Conservation (phyloP, 2,329 filamentous ascomycete species). For the Cylindrodendrum hubeiense region DNA sequence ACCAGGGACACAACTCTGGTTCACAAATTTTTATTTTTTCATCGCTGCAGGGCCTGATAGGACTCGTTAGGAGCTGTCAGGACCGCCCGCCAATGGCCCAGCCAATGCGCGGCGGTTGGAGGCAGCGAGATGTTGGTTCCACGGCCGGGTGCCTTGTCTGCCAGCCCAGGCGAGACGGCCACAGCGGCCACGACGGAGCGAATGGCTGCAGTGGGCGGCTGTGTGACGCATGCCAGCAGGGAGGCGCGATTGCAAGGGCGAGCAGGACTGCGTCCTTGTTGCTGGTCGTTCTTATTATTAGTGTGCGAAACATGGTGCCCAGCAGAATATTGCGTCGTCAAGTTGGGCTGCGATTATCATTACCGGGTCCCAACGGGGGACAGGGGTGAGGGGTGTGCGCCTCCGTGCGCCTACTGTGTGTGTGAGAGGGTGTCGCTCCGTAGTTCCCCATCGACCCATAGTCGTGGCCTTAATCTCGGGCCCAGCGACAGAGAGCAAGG, state of each 20-base stretch:
- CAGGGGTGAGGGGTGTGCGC: slow-evolving; percentile 29
- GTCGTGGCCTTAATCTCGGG: slow-evolving; percentile 45
- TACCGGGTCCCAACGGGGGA: slow-evolving; percentile 38
- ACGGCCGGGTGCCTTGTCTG: slow-evolving; percentile 1
- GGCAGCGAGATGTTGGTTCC: not conserved
- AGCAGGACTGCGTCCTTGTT: slow-evolving; percentile 23
- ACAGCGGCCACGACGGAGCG: not conserved
- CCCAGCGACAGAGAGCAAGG: slow-evolving; percentile 38
- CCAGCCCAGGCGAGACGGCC: not conserved
- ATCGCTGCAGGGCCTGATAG: not conserved
- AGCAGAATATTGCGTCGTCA: slow-evolving; percentile 39
- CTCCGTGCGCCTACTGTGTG: slow-evolving; percentile 20
- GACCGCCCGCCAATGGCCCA: not conserved
- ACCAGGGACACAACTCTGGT: slow-evolving; percentile 11
- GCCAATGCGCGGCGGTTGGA: slow-evolving; percentile 8
- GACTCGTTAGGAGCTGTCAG: slow-evolving; percentile 9
- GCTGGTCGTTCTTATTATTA: slow-evolving; percentile 36
- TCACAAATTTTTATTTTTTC: slow-evolving; percentile 1
- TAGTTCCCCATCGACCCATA: slow-evolving; percentile 39
- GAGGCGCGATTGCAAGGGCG: slow-evolving; percentile 37
- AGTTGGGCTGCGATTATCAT: slow-evolving; percentile 45
- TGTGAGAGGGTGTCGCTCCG: slow-evolving; percentile 28
- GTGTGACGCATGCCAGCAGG: slow-evolving; percentile 41
- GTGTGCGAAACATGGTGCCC: slow-evolving; percentile 45
- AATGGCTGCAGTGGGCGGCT: slow-evolving; percentile 32